Evolutionary conservation across 75 land plant species (phyloP).

Genomic region (Cryptomeria japonica): DNA sequence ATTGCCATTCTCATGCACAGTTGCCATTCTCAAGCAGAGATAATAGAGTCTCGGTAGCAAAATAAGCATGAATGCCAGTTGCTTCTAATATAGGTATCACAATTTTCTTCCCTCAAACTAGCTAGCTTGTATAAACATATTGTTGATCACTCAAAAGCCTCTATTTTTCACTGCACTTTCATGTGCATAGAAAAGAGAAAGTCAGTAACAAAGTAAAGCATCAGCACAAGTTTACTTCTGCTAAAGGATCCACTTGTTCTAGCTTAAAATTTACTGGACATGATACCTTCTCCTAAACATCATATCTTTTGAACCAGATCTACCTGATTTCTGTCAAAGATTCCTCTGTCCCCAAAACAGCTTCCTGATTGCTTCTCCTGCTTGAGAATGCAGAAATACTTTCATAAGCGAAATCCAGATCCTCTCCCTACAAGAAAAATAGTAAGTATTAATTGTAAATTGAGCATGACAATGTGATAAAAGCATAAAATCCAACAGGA

Average conservation of each 20-base stretch:
- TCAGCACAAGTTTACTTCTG: background rate
- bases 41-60: background rate
- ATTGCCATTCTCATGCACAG: background rate
- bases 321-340: conserved; percentile 86
- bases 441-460: background rate
- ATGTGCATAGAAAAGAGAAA: background rate
- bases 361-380: conserved; percentile 84
- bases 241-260: background rate
- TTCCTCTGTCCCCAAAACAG: conserved; percentile 90
- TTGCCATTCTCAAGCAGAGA: background rate
- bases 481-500: background rate
- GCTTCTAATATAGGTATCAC: background rate
- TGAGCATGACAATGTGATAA: background rate
- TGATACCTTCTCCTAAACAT: background rate
- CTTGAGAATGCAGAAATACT: conserved; percentile 96
- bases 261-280: background rate
- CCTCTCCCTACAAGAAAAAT: conserved; percentile 70
- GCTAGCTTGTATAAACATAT: background rate
- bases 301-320: background rate
- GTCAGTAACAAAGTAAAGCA: background rate
- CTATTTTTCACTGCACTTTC: background rate
- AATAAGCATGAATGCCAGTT: background rate
- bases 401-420: conserved; percentile 93
- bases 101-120: background rate
- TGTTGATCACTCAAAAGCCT: background rate